phyloP scores from a whole-genome alignment of 768 basidiomycete genomes.

The Lactarius tabidus region DNA sequence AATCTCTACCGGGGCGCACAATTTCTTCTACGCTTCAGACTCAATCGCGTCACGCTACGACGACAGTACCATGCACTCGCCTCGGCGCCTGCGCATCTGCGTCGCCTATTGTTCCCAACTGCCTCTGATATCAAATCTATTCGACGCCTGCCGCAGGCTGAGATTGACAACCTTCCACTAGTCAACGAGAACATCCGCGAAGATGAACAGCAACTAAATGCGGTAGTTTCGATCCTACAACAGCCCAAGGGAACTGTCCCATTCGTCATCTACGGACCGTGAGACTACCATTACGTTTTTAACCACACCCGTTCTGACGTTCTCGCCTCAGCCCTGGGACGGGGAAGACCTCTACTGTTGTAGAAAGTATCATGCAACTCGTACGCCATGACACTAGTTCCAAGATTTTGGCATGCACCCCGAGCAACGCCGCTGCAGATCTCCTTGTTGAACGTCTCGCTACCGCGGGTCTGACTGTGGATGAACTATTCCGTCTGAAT shows the following conservation, averaged over 20 bases:
- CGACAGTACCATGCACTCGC: slow-evolving; percentile 59
- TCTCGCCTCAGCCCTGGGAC: slow-evolving; percentile 36
- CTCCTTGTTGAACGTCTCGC: slow-evolving; percentile 33
- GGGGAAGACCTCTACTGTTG: slow-evolving; percentile 38
- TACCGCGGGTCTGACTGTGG: slow-evolving; percentile 16
- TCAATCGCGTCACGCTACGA: slow-evolving; percentile 53
- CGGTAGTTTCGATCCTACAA: slow-evolving; percentile 45
- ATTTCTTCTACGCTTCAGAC: slow-evolving; percentile 49
- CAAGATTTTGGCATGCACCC: slow-evolving; percentile 36
- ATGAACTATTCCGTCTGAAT: slow-evolving; percentile 51
- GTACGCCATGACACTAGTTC: slow-evolving; percentile 25
- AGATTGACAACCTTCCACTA: slow-evolving; percentile 26
- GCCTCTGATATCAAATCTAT: slow-evolving; percentile 30
- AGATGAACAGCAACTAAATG: slow-evolving; percentile 47
- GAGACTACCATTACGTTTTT: slow-evolving; percentile 28
- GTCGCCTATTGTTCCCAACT: slow-evolving; percentile 50
- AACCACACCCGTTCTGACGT: neutral
- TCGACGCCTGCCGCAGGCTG: slow-evolving; percentile 19
- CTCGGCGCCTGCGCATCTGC: slow-evolving; percentile 37
- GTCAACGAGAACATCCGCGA: slow-evolving; percentile 43
- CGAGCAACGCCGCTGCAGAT: slow-evolving; percentile 38
- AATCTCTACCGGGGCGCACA: slow-evolving; percentile 34
- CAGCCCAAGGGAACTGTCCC: slow-evolving; percentile 46
- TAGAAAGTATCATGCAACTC: slow-evolving; percentile 37
- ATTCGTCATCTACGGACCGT: slow-evolving; percentile 63